Base-by-base conservation (phyloP, 2,329 filamentous ascomycete genomes). In the Phyllachora maydis region DNA sequence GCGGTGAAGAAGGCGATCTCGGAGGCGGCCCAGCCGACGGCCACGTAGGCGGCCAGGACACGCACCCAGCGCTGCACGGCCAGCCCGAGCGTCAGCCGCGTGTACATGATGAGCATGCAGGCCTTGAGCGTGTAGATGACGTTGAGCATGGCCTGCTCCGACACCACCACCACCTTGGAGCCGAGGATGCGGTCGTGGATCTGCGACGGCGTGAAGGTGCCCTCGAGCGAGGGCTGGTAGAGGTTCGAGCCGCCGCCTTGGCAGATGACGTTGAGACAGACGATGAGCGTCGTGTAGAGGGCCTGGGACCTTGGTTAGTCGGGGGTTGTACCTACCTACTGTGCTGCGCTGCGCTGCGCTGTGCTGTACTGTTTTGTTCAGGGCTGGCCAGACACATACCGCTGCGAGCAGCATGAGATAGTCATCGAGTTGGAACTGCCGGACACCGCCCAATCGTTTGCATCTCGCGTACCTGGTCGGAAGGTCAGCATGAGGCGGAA, bases 1-100 rank as follows among this genome's bases (percentile, higher is more conserved):
- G 46, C 41, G 6, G 47, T 38, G 33, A 60, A 59, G 36, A 57
- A 52, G 13, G 53, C 40, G 11, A 54, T 36, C 28, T 60, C 42
- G 8, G 46, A 46, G 4, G 45, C 48, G 2, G 54, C 11, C 33
- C 47, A 59, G 10, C 52, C 54, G 16, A 46, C 6, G 9, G 28
- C 38, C 10, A 52, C 43, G 32, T 55, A 61, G 6, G 41, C 19
- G 11, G 43, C 38, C 3, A 57, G 41, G 4, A 32, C 37, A 12
- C 42, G 45, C 19, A 59, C 46, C 12, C 39, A 29, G 8, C 35
- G 26, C 25, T 39, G 36, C 11, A 43, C 32, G 4, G 29, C 26
- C 11, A 52, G 44, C 6, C 45, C 47, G 23, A 39, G 34, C 16
- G 49, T 51, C 23, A 56, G 41, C 15, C 54, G 47, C 8, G 41